Evolutionary conservation across 1,284 basidiomycete species (phyloP).

Genomic region (Apiotrichum brassicae): DNA sequence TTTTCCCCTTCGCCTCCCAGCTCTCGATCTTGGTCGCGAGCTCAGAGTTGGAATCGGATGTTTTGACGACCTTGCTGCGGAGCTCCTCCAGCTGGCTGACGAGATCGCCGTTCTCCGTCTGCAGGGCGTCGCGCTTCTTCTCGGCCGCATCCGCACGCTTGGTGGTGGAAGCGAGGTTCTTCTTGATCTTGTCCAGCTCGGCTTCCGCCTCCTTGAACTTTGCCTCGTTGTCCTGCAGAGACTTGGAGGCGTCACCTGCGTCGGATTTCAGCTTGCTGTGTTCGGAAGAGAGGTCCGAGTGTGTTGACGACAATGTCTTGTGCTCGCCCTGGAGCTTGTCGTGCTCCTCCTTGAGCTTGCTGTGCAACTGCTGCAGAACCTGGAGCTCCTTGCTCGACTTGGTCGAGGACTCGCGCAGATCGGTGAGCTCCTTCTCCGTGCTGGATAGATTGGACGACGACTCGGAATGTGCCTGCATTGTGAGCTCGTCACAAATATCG

Average conservation of each 20-base stretch:
- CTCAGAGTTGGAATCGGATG: slow-evolving; percentile 44
- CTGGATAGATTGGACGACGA: slow-evolving; percentile 8
- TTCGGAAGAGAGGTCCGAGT: slow-evolving; percentile 13
- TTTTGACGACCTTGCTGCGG: slow-evolving; percentile 35
- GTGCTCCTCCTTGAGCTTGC: slow-evolving; percentile 18
- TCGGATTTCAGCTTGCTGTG: slow-evolving; percentile 18
- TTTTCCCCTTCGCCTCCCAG: slow-evolving; percentile 26
- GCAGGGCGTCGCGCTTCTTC: slow-evolving; percentile 36
- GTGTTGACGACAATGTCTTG: slow-evolving; percentile 13
- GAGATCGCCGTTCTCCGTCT: slow-evolving; percentile 44
- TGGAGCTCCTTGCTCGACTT: slow-evolving; percentile 5
- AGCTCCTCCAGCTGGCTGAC: slow-evolving; percentile 45
- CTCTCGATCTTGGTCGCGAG: slow-evolving; percentile 27
- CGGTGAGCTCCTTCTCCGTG: slow-evolving; percentile 6
- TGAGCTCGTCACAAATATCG: not conserved
- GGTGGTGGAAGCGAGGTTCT: slow-evolving; percentile 18
- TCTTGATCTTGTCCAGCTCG: slow-evolving; percentile 22
- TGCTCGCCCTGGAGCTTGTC: slow-evolving; percentile 16
- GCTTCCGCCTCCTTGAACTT: slow-evolving; percentile 7
- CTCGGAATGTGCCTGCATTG: slow-evolving; percentile 25
- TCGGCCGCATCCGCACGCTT: slow-evolving; percentile 40
- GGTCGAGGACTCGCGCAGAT: not conserved
- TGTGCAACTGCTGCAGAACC: slow-evolving; percentile 16
- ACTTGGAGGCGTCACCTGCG: slow-evolving; percentile 11
- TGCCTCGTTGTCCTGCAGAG: slow-evolving; percentile 16